Percentiles rank a stretch among this genome's conserved stretches.
These are phyloP conservation scores for Trametes meyenii DNA, from an alignment of 768 basidiomycete species.

Conservation along the genomic window DNA sequence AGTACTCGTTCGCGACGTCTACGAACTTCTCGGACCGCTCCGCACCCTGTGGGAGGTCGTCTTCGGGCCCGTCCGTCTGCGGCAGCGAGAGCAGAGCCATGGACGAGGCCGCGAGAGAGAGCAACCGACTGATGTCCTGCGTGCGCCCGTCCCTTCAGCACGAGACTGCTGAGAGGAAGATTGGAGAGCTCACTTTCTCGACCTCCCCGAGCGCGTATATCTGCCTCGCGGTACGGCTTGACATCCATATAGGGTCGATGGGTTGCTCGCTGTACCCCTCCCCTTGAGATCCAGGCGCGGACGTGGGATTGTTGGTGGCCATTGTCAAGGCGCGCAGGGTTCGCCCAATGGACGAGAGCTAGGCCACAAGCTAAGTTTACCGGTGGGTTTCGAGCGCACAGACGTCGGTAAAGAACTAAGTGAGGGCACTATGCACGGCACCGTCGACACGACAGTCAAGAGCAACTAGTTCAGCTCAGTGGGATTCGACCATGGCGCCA, in stretches of 20 bases:
- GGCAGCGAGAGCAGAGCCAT: constrained; percentile 81
- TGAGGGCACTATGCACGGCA: too few relatives aligned
- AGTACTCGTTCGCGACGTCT: constrained; percentile 83
- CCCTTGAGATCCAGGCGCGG: not conserved
- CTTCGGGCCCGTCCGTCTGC: constrained; percentile 72
- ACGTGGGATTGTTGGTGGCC: not conserved
- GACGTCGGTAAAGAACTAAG: too few relatives aligned
- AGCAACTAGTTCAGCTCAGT: too few relatives aligned
- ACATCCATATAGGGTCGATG: constrained; percentile 80
- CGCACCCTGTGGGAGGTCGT: constrained; percentile 74
- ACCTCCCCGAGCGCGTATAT: constrained; percentile 81
- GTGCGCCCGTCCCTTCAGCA: not conserved
- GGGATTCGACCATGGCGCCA: too few relatives aligned
- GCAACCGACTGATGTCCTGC: constrained; percentile 77
- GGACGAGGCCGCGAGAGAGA: constrained; percentile 76
- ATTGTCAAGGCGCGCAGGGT: not conserved
- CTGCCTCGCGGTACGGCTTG: constrained; percentile 78
- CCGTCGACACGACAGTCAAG: too few relatives aligned
- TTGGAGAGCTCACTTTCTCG: constrained; percentile 58
- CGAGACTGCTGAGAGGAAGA: not conserved
- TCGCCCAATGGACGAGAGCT: too few relatives aligned
- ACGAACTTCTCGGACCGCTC: constrained; percentile 87
- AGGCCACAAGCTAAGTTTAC: too few relatives aligned
- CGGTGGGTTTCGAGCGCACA: too few relatives aligned
- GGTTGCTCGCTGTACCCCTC: constrained; percentile 33